Conservation (phyloP, 2,329 filamentous ascomycete genomes). For the Harringtonia aguacate region DNA sequence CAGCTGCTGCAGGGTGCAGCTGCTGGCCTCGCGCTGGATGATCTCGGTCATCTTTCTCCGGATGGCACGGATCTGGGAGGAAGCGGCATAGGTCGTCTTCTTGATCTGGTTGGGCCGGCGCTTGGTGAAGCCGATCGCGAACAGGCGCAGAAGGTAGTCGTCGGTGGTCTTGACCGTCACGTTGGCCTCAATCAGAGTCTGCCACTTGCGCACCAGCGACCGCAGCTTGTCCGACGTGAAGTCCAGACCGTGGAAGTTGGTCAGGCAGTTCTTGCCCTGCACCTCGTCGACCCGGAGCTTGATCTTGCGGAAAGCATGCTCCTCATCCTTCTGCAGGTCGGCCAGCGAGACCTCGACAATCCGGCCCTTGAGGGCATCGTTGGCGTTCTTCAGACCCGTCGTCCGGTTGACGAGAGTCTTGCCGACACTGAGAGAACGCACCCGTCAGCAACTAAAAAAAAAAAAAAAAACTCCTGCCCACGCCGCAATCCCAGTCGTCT, state of each 20-base stretch:
- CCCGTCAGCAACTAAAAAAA: no score
- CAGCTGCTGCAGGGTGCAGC: conserved; percentile 90
- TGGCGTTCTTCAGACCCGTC: conserved; percentile 99
- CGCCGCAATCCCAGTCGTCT: conserved; percentile 10
- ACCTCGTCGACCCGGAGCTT: conserved; percentile 98
- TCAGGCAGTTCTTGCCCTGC: conserved; percentile 99
- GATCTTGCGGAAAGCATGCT: conserved; percentile 99
- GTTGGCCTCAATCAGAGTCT: conserved; percentile 98
- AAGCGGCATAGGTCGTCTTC: conserved; percentile 98
- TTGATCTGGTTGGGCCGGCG: conserved; percentile 98
- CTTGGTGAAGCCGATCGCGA: conserved; percentile 99
- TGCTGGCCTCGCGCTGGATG: conserved; percentile 89
- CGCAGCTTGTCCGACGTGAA: conserved; percentile 99
- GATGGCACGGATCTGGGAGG: conserved; percentile 95
- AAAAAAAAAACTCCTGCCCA: neutral
- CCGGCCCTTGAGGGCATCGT: conserved; percentile 96
- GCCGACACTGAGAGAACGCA: conserved; percentile 62
- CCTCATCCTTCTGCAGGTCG: conserved; percentile 99
- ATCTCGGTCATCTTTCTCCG: conserved; percentile 99
- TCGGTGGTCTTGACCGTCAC: conserved; percentile 99
- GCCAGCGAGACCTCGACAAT: conserved; percentile 98
- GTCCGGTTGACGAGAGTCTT: conserved; percentile 99
- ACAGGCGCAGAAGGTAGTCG: conserved; percentile 97
- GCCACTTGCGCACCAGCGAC: conserved; percentile 99
- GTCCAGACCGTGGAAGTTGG: conserved; percentile 99